These are phyloP conservation scores for Paramecium tetraurelia DNA, from an alignment of 73 alveolate species.

Conservation along the genomic window DNA sequence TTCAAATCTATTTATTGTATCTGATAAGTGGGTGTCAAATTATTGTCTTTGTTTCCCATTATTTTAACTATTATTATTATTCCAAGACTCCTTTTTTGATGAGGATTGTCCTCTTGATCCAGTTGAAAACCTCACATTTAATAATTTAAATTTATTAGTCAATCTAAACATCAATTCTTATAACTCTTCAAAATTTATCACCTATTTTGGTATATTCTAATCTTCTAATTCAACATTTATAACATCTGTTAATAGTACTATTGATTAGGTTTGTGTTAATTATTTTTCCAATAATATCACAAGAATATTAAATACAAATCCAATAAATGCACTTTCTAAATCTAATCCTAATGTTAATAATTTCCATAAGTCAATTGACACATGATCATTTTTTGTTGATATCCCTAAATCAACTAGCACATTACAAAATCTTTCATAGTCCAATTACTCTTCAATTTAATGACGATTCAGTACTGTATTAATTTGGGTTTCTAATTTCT, in stretches of 20 bases:
- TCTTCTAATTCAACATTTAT: constrained; percentile 22
- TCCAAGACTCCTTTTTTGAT: not conserved
- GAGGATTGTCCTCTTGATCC: not conserved
- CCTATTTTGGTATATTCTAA: not conserved
- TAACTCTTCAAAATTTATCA: not conserved
- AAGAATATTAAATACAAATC: constrained; percentile 25
- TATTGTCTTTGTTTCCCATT: not conserved
- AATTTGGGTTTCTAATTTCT: constrained; percentile 8
- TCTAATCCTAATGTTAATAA: not conserved
- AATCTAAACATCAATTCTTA: not conserved
- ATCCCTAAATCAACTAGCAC: not conserved
- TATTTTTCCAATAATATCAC: constrained; percentile 13
- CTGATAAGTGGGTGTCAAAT: not conserved
- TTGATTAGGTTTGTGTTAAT: not conserved
- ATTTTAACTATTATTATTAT: not conserved
- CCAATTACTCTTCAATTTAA: not conserved
- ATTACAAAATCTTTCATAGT: not conserved
- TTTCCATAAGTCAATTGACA: not conserved
- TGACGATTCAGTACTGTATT: not conserved
- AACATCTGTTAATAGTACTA: not conserved
- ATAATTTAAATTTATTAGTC: not conserved
- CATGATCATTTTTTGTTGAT: not conserved
- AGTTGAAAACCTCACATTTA: not conserved
- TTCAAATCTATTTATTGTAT: constrained; percentile 36
- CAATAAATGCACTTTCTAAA: not conserved